Evolutionary conservation across 148 eudicot genomes (phyloP).

Genomic region (Bassia scoparia): DNA sequence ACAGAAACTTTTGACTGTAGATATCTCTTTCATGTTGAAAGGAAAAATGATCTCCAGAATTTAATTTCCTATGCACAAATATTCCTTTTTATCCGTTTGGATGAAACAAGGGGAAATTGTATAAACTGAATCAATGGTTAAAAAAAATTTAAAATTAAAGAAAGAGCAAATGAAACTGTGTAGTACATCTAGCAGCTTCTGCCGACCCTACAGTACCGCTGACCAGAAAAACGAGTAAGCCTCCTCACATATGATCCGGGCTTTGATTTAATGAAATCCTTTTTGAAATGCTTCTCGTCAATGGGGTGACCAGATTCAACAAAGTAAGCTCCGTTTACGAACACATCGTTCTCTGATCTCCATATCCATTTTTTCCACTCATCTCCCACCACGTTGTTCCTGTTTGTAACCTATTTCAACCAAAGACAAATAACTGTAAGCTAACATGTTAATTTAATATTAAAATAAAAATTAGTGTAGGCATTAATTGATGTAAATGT

Average conservation of each 20-base stretch:
- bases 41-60: neutral
- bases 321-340: constrained; percentile 54
- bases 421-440: neutral
- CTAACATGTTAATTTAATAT: no score
- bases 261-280: constrained; percentile 32
- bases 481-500: no score
- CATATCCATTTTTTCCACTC: constrained; percentile 52
- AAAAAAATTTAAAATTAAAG: neutral
- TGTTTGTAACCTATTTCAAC: constrained; percentile 36
- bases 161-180: neutral
- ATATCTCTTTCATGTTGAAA: neutral
- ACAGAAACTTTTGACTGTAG: neutral
- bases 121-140: neutral
- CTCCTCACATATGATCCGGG: constrained; percentile 36
- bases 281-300: constrained; percentile 11
- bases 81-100: neutral
- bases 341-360: constrained; percentile 44
- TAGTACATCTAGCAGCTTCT: constrained; percentile 32
- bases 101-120: neutral
- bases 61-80: neutral
- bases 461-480: no score
- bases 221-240: constrained; percentile 38
- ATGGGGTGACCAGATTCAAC: constrained; percentile 44
- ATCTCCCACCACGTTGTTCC: constrained; percentile 31
- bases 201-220: constrained; percentile 29